Conservation (phyloP, 1,284 basidiomycete species). For the Trichosporon ovoides region DNA sequence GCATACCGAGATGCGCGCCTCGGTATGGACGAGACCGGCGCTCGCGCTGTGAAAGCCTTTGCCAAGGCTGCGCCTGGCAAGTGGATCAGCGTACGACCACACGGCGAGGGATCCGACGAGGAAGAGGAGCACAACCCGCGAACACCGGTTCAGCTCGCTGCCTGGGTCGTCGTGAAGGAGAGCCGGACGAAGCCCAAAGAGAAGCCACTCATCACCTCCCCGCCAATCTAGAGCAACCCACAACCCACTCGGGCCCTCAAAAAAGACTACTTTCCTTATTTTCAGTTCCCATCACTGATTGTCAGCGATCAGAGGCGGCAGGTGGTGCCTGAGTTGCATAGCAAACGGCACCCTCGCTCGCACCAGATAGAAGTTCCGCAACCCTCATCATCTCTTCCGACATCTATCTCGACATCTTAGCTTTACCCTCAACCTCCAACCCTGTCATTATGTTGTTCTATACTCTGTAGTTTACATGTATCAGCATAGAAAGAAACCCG, state of each 20-base stretch:
- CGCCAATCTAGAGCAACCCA: neutral
- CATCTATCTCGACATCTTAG: neutral
- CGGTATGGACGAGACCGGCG: constrained; percentile 5
- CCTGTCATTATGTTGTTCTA: neutral
- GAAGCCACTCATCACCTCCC: neutral
- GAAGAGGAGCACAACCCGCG: neutral
- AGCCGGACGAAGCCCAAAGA: neutral
- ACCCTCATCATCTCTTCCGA: neutral
- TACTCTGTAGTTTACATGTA: constrained; percentile 1
- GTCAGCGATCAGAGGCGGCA: too few species aligned
- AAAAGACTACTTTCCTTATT: neutral
- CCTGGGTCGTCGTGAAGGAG: constrained; percentile 14
- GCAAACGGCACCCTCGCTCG: too few species aligned
- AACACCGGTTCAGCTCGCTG: constrained; percentile 44
- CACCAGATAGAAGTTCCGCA: neutral
- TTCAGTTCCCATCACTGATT: neutral
- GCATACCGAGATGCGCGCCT: constrained; percentile 33
- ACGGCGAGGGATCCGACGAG: neutral
- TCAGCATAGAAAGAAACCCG: neutral
- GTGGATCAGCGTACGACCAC: constrained; percentile 7
- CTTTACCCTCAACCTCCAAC: too few species aligned
- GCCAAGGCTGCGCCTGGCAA: neutral
- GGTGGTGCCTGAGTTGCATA: too few species aligned
- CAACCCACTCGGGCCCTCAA: neutral
- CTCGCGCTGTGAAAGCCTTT: constrained; percentile 3